These are phyloP conservation scores for Annona cherimola DNA, from an alignment of 164 flowering plant species.

Conservation along the genomic window DNA sequence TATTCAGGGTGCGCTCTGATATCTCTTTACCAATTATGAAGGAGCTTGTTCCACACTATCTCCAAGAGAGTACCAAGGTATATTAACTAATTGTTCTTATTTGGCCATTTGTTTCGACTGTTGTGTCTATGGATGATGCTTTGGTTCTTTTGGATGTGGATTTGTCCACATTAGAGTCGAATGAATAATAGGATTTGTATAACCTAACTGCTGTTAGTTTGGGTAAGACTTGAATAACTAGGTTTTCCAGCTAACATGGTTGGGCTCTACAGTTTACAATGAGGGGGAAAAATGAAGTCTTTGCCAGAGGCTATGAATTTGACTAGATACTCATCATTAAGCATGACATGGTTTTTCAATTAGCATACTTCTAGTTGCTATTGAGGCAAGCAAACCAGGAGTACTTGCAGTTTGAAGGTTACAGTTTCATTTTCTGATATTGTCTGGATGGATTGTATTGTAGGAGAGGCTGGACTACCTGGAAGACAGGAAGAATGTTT, in stretches of 20 bases:
- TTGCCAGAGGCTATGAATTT: not conserved
- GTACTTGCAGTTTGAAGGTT: not conserved
- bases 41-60: conserved; percentile 93
- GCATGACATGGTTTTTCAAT: not conserved
- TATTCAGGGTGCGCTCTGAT: conserved; percentile 76
- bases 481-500: conserved; percentile 87
- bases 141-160: not conserved
- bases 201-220: too few relatives aligned
- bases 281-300: too few relatives aligned
- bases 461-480: conserved; percentile 92
- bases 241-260: too few relatives aligned
- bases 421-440: conserved; percentile 4
- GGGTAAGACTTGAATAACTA: too few relatives aligned
- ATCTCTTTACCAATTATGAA: conserved; percentile 81
- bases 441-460: conserved; percentile 12
- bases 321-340: not conserved
- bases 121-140: not conserved
- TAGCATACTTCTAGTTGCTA: not conserved
- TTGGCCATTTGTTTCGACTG: not conserved
- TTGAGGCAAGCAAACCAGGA: not conserved
- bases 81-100: not conserved
- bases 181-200: too few relatives aligned
- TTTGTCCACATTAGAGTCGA: not conserved
- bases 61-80: conserved; percentile 85
- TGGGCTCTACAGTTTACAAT: too few relatives aligned